Evolutionary conservation across 1,284 basidiomycete species (phyloP).

Genomic region (Ustilago hordei): DNA sequence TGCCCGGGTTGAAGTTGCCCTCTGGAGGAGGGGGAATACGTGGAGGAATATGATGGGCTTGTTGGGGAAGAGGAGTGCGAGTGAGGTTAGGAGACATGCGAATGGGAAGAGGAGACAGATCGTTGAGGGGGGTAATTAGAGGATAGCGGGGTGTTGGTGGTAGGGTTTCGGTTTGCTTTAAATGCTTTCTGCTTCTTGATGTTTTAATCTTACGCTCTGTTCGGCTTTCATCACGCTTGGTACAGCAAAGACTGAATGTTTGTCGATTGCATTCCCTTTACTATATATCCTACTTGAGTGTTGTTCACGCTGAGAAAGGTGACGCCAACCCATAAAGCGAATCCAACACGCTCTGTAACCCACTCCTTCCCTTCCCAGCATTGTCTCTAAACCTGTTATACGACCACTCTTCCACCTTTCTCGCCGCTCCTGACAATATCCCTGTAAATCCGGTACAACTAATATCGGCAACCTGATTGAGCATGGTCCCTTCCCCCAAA

Average conservation of each 20-base stretch:
- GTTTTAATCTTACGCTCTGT: slow-evolving; percentile 8
- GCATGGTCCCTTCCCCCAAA: slow-evolving; percentile 72
- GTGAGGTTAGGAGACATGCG: slow-evolving; percentile 10
- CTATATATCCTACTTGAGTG: not conserved
- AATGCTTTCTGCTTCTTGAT: not conserved
- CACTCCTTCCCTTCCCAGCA: slow-evolving; percentile 51
- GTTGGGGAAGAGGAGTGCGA: not conserved
- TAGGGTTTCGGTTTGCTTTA: not conserved
- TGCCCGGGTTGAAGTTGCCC: slow-evolving; percentile 29
- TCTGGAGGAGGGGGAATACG: slow-evolving; percentile 23
- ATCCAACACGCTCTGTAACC: slow-evolving; percentile 50
- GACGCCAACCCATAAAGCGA: slow-evolving; percentile 24
- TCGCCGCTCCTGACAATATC: slow-evolving; percentile 38
- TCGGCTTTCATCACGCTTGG: not conserved
- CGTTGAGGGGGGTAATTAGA: not conserved
- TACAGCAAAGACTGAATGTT: not conserved
- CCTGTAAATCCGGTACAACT: slow-evolving; percentile 44
- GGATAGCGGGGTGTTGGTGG: not conserved
- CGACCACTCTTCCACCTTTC: slow-evolving; percentile 61
- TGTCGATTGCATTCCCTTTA: slow-evolving; percentile 10
- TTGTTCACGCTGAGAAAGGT: not conserved
- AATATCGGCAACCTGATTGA: slow-evolving; percentile 53
- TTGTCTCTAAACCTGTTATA: slow-evolving; percentile 53
- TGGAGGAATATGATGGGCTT: slow-evolving; percentile 17
- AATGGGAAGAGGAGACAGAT: slow-evolving; percentile 12